Evolutionary conservation across 2,329 filamentous ascomycete species (phyloP).

Genomic region (Diplodia mutila): DNA sequence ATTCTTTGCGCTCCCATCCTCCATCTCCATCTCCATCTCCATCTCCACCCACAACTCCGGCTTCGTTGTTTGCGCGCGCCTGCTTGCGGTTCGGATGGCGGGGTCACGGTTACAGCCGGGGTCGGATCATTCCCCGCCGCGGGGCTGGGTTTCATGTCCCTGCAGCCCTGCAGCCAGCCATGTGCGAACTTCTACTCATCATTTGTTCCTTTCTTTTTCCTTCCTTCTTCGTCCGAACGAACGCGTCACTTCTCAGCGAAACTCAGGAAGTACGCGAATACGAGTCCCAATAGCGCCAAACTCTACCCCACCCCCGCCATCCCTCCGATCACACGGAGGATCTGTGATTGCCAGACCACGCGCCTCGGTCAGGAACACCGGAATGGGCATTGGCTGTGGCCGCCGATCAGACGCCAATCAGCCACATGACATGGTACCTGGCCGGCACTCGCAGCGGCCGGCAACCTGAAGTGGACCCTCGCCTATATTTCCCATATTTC

Average conservation of each 20-base stretch:
- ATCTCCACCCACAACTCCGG: background rate
- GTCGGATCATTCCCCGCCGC: background rate
- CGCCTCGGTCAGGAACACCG: background rate
- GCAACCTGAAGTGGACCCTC: background rate
- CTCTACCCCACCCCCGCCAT: background rate
- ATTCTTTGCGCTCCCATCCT: background rate
- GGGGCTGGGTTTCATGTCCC: background rate
- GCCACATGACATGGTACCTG: slow-evolving; percentile 16
- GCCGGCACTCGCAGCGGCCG: background rate
- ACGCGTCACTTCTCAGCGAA: background rate
- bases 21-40: background rate
- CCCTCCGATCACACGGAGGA: background rate
- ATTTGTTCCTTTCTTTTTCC: background rate
- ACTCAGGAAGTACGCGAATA: slow-evolving; percentile 1
- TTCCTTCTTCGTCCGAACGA: background rate
- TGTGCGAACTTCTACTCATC: background rate
- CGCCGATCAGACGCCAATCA: background rate
- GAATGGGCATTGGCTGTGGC: background rate
- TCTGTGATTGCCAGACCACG: background rate
- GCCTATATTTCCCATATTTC: slow-evolving; percentile 6
- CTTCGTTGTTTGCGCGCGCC: background rate
- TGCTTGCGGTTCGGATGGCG: background rate
- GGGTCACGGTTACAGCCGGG: background rate
- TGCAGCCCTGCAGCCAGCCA: no score
- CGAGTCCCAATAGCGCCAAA: background rate